Base-by-base conservation (phyloP, 164 flowering plant genomes). In the Sedum album region DNA sequence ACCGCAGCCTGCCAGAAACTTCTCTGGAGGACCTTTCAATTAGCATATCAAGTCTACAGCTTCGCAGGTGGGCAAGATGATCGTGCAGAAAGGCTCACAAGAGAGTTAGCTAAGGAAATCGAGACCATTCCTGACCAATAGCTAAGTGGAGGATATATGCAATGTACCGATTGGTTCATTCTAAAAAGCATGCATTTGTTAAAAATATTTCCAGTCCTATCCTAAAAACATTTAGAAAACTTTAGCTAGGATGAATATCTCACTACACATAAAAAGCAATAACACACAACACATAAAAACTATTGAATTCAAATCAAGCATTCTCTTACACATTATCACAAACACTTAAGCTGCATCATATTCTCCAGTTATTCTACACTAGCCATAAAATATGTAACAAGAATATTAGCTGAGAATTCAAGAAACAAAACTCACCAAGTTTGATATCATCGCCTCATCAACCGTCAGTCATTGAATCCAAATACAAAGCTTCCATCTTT, bases 51-150 rank as follows among this genome's bases (percentile, higher is more conserved):
- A 42, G 91, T 89, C 15, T 89, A 91, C 66, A 77, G 84, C 13
- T 91, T 91, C 75, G 90, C 97, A 0, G 97, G 95, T 44, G 95
- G 95, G 39, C 90, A 86, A 14, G 95, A 89, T 69, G 97, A 91
- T 17, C 84, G 95, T 0, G 95, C 91, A 4, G 97, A 91, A 39
- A 76, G 5, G 71, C 75, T 89, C 61, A 84, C 88, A 31, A 82
- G 71, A 71, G 90, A 91, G 71, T 35, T 91, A 41, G 95, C 93
- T 48, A 76, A 82, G 2, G 95, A 86, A 77, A 91, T 91, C 31
- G 80, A 87, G 78, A 81, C 77, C 1, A 80, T 76, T 48, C 82
- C 57, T 21, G 57, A 51, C 28, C 57, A 21, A 21, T 6, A n/a
- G 26, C 8, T 6, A 51, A 51, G n/a, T 5, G 11, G 10, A 1